Evolutionary conservation across 2,329 filamentous ascomycete species (phyloP).

Genomic region (Trichoderma citrinoviride): DNA sequence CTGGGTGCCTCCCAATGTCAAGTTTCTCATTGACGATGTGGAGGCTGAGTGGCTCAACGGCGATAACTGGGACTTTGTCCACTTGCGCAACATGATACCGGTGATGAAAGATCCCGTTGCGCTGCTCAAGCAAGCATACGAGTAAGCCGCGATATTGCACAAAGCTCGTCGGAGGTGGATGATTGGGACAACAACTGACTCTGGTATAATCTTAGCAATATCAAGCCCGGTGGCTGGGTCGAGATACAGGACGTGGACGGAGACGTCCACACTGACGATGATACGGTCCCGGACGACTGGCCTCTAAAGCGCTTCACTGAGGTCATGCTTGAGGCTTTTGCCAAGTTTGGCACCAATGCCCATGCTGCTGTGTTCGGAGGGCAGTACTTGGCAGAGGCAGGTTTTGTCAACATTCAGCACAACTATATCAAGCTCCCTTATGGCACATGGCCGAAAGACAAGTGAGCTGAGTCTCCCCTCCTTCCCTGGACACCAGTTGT

Average conservation of each 20-base stretch:
- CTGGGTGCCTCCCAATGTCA: slow-evolving; percentile 43
- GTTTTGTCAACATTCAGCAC: slow-evolving; percentile 41
- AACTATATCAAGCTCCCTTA: slow-evolving; percentile 44
- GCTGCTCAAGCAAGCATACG: slow-evolving; percentile 33
- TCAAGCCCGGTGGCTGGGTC: slow-evolving; percentile 45
- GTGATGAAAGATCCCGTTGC: slow-evolving; percentile 36
- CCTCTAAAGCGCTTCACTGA: slow-evolving; percentile 24
- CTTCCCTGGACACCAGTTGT: background rate
- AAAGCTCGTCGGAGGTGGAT: too few relatives aligned
- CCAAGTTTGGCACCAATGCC: slow-evolving; percentile 38
- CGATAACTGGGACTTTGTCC: slow-evolving; percentile 32
- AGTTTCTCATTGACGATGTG: slow-evolving; percentile 39
- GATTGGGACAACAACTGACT: background rate
- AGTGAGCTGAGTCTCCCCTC: slow-evolving; percentile 26
- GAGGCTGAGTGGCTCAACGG: slow-evolving; percentile 34
- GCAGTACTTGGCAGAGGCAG: slow-evolving; percentile 38
- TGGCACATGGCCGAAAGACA: slow-evolving; percentile 47
- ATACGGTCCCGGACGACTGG: slow-evolving; percentile 27
- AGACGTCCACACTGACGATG: slow-evolving; percentile 37
- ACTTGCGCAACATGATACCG: slow-evolving; percentile 46
- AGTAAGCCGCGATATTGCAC: slow-evolving; percentile 24
- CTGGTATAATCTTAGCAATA: slow-evolving; percentile 28
- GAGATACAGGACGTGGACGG: slow-evolving; percentile 42
- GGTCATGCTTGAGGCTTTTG: slow-evolving; percentile 37
- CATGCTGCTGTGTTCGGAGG: slow-evolving; percentile 40